Evolutionary conservation across 768 basidiomycete genomes (phyloP).

Genomic region (Suillus sp.): DNA sequence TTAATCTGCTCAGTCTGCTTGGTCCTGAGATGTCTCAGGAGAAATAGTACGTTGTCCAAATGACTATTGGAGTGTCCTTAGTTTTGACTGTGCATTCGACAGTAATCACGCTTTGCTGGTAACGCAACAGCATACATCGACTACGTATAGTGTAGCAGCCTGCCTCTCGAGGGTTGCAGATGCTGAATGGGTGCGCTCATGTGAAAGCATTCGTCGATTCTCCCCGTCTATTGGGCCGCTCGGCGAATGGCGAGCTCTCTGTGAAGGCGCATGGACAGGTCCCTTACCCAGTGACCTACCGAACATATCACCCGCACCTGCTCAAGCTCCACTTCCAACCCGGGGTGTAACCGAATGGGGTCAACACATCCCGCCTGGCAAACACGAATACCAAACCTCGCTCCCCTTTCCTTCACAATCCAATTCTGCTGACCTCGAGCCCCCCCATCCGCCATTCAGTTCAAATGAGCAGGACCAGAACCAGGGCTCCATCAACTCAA

Average conservation of each 20-base stretch:
- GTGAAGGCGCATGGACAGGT: conserved; percentile 75
- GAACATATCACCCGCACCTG: conserved; percentile 17
- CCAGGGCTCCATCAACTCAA: conserved; percentile 43
- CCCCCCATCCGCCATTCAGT: conserved; percentile 28
- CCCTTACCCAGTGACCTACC: conserved; percentile 35
- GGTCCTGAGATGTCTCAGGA: conserved; percentile 81
- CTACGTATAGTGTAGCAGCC: conserved; percentile 63
- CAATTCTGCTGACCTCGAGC: conserved; percentile 20
- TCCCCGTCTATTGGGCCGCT: conserved; percentile 69
- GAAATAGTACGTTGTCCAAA: conserved; percentile 59
- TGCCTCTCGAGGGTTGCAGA: conserved; percentile 73
- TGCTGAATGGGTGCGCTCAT: conserved; percentile 72
- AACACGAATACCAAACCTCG: conserved; percentile 18
- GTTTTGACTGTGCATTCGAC: conserved; percentile 7
- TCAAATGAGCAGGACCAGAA: conserved; percentile 22
- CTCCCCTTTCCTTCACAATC: conserved; percentile 7
- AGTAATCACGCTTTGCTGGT: conserved; percentile 70
- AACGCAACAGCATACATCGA: conserved; percentile 59
- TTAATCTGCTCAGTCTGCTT: conserved; percentile 67
- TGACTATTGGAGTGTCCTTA: neutral
- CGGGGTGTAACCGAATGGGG: conserved; percentile 34
- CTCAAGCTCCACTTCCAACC: conserved; percentile 8
- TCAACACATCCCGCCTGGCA: conserved; percentile 24
- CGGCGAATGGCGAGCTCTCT: conserved; percentile 71
- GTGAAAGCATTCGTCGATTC: conserved; percentile 70